A percentile compares a stretch with the other conserved stretches of the same genome.
phyloP scores from a whole-genome alignment of 23 red algal species.

The Gracilaria domingensis region DNA sequence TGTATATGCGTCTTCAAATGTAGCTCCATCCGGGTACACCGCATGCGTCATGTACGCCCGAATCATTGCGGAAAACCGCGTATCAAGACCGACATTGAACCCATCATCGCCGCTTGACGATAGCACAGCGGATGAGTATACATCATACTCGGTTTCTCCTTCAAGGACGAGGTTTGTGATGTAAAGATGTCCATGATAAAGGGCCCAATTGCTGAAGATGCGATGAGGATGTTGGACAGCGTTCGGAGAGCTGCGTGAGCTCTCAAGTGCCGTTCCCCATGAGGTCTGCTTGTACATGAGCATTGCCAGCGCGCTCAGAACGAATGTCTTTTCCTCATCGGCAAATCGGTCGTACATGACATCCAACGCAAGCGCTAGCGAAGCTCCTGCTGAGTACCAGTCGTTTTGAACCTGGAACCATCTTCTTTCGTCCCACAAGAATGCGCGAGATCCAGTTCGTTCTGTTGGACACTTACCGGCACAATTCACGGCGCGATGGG shows the following conservation, averaged over 20 bases:
- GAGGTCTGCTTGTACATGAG: conserved; percentile 43
- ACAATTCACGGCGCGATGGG: conserved; percentile 40
- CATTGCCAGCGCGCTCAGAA: conserved; percentile 42
- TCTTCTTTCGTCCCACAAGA: conserved; percentile 22
- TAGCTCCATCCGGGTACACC: conserved; percentile 50
- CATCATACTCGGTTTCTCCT: conserved; percentile 38
- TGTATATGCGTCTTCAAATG: conserved; percentile 71
- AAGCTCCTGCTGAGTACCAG: conserved; percentile 29
- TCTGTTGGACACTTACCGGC: conserved; percentile 19
- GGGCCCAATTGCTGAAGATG: conserved; percentile 67
- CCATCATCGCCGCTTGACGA: conserved; percentile 15
- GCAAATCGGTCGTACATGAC: conserved; percentile 33
- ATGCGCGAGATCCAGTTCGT: neutral
- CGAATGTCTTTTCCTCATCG: neutral
- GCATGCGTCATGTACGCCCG: conserved; percentile 52
- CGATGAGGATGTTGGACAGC: conserved; percentile 53
- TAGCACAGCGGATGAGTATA: conserved; percentile 36
- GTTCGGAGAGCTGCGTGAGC: conserved; percentile 37
- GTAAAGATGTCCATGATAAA: conserved; percentile 63
- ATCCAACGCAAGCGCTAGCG: conserved; percentile 41
- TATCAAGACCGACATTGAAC: conserved; percentile 37
- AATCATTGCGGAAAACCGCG: conserved; percentile 29
- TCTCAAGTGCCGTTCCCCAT: conserved; percentile 35
- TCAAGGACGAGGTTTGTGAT: conserved; percentile 50
- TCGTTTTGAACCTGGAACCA: conserved; percentile 44